Evolutionary conservation across 805 yeast genomes (phyloP).

Genomic region (Cyberlindnera subsufficiens): DNA sequence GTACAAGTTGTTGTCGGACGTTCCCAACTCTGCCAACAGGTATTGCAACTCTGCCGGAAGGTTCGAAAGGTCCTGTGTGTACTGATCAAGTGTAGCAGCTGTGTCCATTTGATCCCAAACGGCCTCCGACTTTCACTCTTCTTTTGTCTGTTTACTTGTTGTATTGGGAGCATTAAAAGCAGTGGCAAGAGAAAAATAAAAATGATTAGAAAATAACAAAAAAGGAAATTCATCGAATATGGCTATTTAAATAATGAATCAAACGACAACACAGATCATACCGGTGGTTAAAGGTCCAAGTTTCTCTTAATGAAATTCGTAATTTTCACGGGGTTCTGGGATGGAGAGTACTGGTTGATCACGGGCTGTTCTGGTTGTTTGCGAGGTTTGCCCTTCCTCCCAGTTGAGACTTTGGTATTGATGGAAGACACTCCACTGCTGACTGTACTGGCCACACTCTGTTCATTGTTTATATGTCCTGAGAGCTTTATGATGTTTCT

Average conservation of each 20-base stretch:
- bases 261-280: too few species aligned
- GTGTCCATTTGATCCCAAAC: conserved; percentile 61
- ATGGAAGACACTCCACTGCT: background rate
- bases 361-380: too few species aligned
- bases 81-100: conserved; percentile 73
- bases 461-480: background rate
- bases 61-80: conserved; percentile 69
- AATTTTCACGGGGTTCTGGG: background rate
- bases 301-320: conserved; percentile 1
- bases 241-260: too few species aligned
- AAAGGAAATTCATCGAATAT: too few species aligned
- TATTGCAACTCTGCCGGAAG: conserved; percentile 84
- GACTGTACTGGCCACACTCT: too few species aligned
- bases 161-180: too few species aligned
- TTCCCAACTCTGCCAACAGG: conserved; percentile 69
- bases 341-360: background rate
- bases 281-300: background rate
- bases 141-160: background rate
- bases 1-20: conserved; percentile 58
- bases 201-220: too few species aligned
- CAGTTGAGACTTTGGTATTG: background rate
- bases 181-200: too few species aligned
- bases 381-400: background rate
- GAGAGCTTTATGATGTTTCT: background rate
- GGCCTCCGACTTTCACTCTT: background rate